Base-by-base conservation (phyloP, 2,329 filamentous ascomycete genomes). In the Apiospora hydei region DNA sequence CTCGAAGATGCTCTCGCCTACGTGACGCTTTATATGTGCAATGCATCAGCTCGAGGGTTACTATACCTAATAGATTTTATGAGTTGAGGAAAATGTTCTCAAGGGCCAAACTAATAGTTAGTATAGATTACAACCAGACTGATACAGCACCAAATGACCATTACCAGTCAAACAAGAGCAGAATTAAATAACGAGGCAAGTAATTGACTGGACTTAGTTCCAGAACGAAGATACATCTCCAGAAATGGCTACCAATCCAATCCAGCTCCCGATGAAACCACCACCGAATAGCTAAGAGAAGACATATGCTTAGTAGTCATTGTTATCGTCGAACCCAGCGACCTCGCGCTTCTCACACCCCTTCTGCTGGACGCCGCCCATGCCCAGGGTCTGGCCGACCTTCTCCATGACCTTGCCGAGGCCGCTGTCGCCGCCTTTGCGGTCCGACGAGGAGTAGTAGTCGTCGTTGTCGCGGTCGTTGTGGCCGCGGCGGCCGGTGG, bases 391-490 rank as follows among this genome's bases (percentile, higher is more conserved):
- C 16, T 81, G 79, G 11, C 88, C 88, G 7, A 85, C 86, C 83
- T 89, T 90, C 81, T 91, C 88, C 79, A 91, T 82, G 34, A 91
- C 71, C 81, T 88, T 90, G 67, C 89, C 89, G 30, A 88, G 70
- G 21, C 84, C 85, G 69, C 74, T 76, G 34, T 74, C 74, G 66
- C 73, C 69, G 1, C 51, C 51, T 47, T 76, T 72, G 21, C 38
- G 30, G 38, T 49, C 16, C 21, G 34, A 41, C n/a, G 34, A 41
- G 6, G 34, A 41, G 14, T 44, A 41, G 14, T 44, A 41, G 72
- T 53, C 72, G 67, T 34, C 73, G 69, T 18, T n/a, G 38, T 16
- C n/a, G 49, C 69, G 72, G 68, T 74, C 53, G 46, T 77, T 69
- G 70, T 73, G 41, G 18, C 43, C 34, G 38, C 49, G 18, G 21